Evolutionary conservation across 805 yeast genomes (phyloP), one percentile per base, ranked within the genome.

Genomic region (Yarrowia hollandica): DNA sequence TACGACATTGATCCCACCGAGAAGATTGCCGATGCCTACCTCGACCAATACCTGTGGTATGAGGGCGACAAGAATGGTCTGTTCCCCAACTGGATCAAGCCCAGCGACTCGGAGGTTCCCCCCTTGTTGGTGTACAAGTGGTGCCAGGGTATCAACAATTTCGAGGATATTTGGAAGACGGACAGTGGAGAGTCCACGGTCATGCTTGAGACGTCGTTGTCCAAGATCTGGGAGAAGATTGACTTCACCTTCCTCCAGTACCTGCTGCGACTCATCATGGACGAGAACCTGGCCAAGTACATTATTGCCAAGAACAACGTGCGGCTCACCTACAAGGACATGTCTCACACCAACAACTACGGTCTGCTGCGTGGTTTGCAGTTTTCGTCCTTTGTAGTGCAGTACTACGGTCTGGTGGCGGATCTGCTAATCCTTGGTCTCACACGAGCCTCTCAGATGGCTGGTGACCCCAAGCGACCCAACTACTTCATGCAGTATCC

Each of bases 51-150:
- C 66, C 74, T 94, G 42, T 94, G 98, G 97, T 92, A 87, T 71
- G 98, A 94, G 69, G 92, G 94, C 9, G 96, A 89, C 59, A 84
- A 87, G 68, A 74, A 97, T 61, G 82, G 84, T 7, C 72, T 94
- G 23, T 94, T 94, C 72, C 99, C 99, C 4, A 86, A 85, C 69
- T 94, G 99, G 99, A 79, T 94, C 35, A 94, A 94, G 69, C 99
- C 99, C 8, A 83, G 88, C 64, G 99, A 94, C 66, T 80, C 88
- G 25, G 99, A 94, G 71, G 86, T 94, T 19, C 96, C 98, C 0
- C 99, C 97, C 0, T 71, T 91, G 28, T 75, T 92, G 62, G 96
- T 88, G 1, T 90, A 92, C 73, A 92, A 91, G 68, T 94, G 97
- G 96, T 84, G 90, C 66, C 95, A 88, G 67, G 96, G 96, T 12